These are phyloP conservation scores for Styphnolobium japonicum DNA, from an alignment of 306 rosid genomes.

Conservation along the genomic window DNA sequence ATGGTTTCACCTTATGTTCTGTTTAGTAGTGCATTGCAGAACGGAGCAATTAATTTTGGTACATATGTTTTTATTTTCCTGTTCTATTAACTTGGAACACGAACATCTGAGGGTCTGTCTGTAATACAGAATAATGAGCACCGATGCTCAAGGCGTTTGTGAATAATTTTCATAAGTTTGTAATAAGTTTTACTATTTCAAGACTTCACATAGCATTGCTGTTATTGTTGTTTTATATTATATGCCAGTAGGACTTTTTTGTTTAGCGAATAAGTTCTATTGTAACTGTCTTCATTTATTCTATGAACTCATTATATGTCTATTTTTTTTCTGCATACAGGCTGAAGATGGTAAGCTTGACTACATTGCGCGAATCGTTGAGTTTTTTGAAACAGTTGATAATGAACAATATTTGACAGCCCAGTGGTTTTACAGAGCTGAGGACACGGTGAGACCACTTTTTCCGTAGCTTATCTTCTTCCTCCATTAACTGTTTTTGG, in stretches of 20 bases:
- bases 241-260: too few species aligned
- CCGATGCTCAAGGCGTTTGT: too few species aligned
- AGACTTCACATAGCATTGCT: neutral
- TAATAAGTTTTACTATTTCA: neutral
- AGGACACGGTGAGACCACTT: conserved; percentile 32
- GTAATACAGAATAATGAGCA: too few species aligned
- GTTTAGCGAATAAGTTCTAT: neutral
- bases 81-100: too few species aligned
- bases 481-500: neutral
- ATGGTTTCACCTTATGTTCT: too few species aligned
- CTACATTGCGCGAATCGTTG: conserved; percentile 41
- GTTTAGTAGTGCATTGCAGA: too few species aligned
- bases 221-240: neutral
- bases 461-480: neutral
- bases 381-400: conserved; percentile 33
- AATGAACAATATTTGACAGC: conserved; percentile 29
- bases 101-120: neutral
- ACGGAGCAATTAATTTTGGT: too few species aligned
- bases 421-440: conserved; percentile 46
- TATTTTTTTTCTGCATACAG: neutral
- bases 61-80: too few species aligned
- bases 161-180: too few species aligned
- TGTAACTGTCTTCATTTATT: neutral
- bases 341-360: conserved; percentile 38
- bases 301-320: neutral